Base-by-base conservation (phyloP, 352 stramenopile species). In the Phytophthora megakarya region DNA sequence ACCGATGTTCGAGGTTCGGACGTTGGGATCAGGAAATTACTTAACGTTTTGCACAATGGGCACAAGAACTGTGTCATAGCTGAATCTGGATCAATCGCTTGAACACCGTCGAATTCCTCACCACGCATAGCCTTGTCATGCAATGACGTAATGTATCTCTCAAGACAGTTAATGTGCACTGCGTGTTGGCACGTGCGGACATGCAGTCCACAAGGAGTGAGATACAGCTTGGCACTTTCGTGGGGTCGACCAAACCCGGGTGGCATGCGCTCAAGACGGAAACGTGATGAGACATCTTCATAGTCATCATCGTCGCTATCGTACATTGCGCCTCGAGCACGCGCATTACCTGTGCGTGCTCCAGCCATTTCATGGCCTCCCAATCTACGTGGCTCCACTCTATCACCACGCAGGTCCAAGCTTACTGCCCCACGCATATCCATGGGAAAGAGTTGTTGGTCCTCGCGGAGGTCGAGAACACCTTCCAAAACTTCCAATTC, bases 11-110 rank as follows among this genome's bases (percentile, higher is more conserved):
- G 66, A 5, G 82, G 81, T 45, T 90, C 79, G 7, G 80, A 82
- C 8, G 82, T 88, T 22, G 92, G 91, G 26, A 98, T 82, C 25
- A 98, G 67, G 42, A 97, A 93, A 60, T 98, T 98, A 63, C 87
- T 95, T 26, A 98, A 58, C 8, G 79, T 95, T 73, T 98, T 98
- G 70, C 92, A 98, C 46, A 98, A 55, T 9, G 92, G 92, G 54
- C 92, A 98, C 43, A 98, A 61, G 23, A 97, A 98, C 64, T 98
- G 88, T 6, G 83, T 96, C 88, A 96, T 96, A 10, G 83, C 78
- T 37, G 88, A 92, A 60, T 96, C 88, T 9, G 84, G 84, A 64
- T 96, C 88, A 37, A 96, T 94, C 5, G 88, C 88, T 67, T 96
- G 88, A 54, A 93, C 84, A 10, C 88, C 88, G 60, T 96, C 88